Conservation (phyloP, 305 asterid species). For the Vinca major region DNA sequence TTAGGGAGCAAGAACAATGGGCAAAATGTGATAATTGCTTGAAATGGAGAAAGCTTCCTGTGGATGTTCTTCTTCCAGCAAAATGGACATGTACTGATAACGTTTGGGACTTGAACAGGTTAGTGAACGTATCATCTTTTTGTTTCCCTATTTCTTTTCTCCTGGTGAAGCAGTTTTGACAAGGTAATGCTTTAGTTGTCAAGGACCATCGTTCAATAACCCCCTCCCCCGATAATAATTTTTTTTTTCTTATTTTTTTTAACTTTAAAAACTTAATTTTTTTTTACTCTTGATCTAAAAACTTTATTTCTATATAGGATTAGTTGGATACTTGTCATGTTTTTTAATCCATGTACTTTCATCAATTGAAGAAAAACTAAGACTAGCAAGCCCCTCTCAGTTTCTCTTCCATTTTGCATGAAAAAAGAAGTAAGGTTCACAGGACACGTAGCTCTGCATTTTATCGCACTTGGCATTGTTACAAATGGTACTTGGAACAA, state of each 20-base stretch:
- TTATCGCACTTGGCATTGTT: not conserved
- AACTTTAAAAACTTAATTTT: too few relatives aligned
- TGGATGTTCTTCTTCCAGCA: slow-evolving; percentile 53
- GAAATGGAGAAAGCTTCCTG: slow-evolving; percentile 83
- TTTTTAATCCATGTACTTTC: not conserved
- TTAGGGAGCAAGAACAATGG: slow-evolving; percentile 69
- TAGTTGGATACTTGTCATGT: not conserved
- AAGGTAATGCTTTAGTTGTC: too few relatives aligned
- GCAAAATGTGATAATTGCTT: slow-evolving; percentile 71
- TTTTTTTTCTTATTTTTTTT: too few relatives aligned
- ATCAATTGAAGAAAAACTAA: too few relatives aligned
- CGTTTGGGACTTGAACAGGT: slow-evolving; percentile 67
- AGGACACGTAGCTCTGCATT: not conserved
- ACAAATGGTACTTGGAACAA: not conserved
- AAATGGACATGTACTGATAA: slow-evolving; percentile 73
- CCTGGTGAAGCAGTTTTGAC: too few relatives aligned
- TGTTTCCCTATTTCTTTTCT: too few relatives aligned
- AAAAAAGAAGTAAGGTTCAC: not conserved
- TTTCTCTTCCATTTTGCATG: not conserved
- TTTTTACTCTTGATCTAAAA: not conserved
- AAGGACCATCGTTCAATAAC: too few relatives aligned
- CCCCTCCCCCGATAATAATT: too few relatives aligned
- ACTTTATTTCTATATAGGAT: not conserved
- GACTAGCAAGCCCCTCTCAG: not conserved
- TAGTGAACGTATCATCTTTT: not conserved